Base-by-base conservation (phyloP, 2,329 filamentous ascomycete species). In the Trichoderma sp. region DNA sequence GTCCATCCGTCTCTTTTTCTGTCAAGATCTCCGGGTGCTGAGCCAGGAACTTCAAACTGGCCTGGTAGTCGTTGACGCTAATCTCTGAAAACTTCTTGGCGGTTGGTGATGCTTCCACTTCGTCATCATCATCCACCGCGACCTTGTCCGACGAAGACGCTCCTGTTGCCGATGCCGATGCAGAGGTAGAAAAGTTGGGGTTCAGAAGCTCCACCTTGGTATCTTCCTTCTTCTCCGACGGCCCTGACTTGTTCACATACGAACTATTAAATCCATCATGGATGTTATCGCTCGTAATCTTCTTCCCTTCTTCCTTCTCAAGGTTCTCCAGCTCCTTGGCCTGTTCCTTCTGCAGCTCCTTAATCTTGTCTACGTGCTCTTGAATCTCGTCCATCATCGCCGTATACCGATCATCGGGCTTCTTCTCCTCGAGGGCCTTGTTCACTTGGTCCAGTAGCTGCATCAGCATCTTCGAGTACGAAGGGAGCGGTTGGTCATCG, bases 401-500 rank as follows among this genome's bases (percentile, higher is more conserved):
- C 62, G 88, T 86, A 79, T 93, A 94, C 65, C 93, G 85, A 76
- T 91, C 88, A 24, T 88, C 86, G 0, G 88, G 86, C 73, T 91
- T 90, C 81, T 92, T 92, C 79, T 94, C 92, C 71, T 95, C 93
- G 43, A 97, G 86, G 65, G 93, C 90, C 82, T 89, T 87, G 78
- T 97, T 98, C 56, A 98, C 94, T 82, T 97, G 93, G 78, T 99
- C 96, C 24, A 98, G 88, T 77, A 99, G 83, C n/a, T 91, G 90
- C n/a, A 93, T 93, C 92, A 99, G 95, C 96, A 99, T 99, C 85
- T 97, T 94, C 51, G 94, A 96, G 80, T 97, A 99, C 15, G 91
- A 92, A 0, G 93, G 93, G 76, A 93, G 89, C 78, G 87, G 90
- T 80, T 92, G 89, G 76, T 92, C 90, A 70, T 93, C 87, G 56